Base-by-base conservation (phyloP, 1,284 basidiomycete genomes). In the Gomphus sp. region DNA sequence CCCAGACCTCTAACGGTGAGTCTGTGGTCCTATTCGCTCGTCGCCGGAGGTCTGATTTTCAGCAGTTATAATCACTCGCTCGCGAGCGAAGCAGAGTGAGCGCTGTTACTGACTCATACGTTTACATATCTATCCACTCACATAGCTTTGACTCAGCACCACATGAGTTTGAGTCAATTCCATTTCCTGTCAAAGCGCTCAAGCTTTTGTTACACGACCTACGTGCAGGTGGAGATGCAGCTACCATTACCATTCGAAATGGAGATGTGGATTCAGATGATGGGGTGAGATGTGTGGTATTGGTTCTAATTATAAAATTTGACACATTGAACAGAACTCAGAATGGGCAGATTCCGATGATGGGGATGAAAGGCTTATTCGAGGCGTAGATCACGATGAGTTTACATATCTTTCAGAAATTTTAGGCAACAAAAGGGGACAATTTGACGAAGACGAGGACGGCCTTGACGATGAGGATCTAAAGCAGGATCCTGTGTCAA, bases 21-120 rank as follows among this genome's bases (percentile, higher is more conserved):
- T 72, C 14, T 44, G 31, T 16, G 11, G 43, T 16, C 18, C 14
- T 31, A 48, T 43, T 10, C 33, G 12, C 12, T 34, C n/a, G 25
- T 52, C 45, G 43, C 50, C 56, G 58, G 56, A 52, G 60, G 64
- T 55, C 61, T 60, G 56, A 55, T 66, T 58, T 48, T 57, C 62
- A 60, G 60, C 67, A 93, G 91, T 91, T 66, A 98, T 98, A 71
- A 93, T 97, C 85, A 98, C 96, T 45, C 86, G 96, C 61, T 96
- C 95, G 47, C 80, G 84, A 66, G 93, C 95, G 48, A 91, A 87
- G 75, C 78, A 79, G 64, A 89, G 92, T 95, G 74, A 71, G 85
- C 71, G 60, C 37, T 60, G 55, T 45, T 45, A 62, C 59, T 64
- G 4, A 43, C 16, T n/a, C 45, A 55, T 9, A 49, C 45, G 55